phyloP scores from a whole-genome alignment of 2,329 filamentous ascomycete species.

The Epichloe sp. region DNA sequence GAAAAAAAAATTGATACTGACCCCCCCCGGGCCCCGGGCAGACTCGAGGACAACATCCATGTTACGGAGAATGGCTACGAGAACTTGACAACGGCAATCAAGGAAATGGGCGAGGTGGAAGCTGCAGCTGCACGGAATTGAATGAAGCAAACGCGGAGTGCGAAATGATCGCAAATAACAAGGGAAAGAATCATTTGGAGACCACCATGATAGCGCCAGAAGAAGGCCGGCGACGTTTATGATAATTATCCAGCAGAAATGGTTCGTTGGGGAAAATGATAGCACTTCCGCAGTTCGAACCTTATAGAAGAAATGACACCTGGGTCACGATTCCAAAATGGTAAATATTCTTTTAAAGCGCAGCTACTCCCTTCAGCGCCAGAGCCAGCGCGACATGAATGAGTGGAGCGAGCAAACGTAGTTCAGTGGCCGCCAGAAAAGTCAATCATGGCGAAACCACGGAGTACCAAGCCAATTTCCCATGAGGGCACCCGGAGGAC shows the following conservation, averaged over 20 bases:
- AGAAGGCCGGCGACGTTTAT: no score
- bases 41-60: slow-evolving; percentile 58
- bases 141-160: neutral
- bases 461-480: no score
- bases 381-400: no score
- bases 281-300: neutral
- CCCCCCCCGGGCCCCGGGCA: slow-evolving; percentile 6
- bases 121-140: slow-evolving; percentile 8
- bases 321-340: no score
- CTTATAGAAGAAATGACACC: neutral
- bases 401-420: no score
- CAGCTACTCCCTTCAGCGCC: no score
- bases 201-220: no score
- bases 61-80: slow-evolving; percentile 56
- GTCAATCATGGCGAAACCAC: no score
- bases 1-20: neutral
- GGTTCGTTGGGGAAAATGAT: neutral
- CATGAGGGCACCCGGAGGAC: no score
- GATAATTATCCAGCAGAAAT: neutral
- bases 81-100: slow-evolving; percentile 60
- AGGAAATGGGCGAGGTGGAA: slow-evolving; percentile 52
- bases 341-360: no score
- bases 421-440: no score
- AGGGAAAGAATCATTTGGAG: neutral
- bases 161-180: neutral